These are phyloP conservation scores for Aplosporella prunicola DNA, from an alignment of 2,329 filamentous ascomycete species.

Conservation along the genomic window DNA sequence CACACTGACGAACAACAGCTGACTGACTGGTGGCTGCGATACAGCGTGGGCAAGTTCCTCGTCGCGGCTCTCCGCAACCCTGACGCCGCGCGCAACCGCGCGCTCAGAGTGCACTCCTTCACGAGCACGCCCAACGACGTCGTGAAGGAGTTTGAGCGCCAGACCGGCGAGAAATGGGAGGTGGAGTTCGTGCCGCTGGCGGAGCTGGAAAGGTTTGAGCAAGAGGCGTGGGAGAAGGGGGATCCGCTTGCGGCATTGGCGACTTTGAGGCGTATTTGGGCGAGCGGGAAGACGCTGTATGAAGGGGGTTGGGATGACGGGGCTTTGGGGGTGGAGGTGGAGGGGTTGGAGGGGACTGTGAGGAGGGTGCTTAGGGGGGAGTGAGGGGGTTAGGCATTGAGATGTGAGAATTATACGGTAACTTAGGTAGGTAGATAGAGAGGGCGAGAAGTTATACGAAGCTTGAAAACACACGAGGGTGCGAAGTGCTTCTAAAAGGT, in stretches of 20 bases:
- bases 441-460: too few species aligned
- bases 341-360: neutral
- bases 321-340: slow-evolving; percentile 32
- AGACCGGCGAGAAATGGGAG: slow-evolving; percentile 50
- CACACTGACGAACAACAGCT: too few species aligned
- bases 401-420: too few species aligned
- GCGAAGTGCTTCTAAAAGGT: too few species aligned
- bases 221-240: slow-evolving; percentile 47
- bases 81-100: slow-evolving; percentile 43
- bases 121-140: slow-evolving; percentile 55
- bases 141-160: slow-evolving; percentile 57
- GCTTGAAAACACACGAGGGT: too few species aligned
- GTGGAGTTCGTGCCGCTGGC: slow-evolving; percentile 45
- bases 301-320: slow-evolving; percentile 54
- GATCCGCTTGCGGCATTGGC: slow-evolving; percentile 44
- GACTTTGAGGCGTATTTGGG: slow-evolving; percentile 63
- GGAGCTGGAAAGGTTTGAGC: slow-evolving; percentile 47
- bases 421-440: too few species aligned
- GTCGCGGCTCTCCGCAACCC: slow-evolving; percentile 53
- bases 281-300: slow-evolving; percentile 62
- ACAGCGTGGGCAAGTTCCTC: slow-evolving; percentile 56
- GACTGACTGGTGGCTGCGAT: neutral
- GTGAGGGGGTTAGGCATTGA: too few species aligned
- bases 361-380: neutral
- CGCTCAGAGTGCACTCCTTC: slow-evolving; percentile 62